Conservation (phyloP, 768 basidiomycete genomes). For the Xerocomellus dryophilus region DNA sequence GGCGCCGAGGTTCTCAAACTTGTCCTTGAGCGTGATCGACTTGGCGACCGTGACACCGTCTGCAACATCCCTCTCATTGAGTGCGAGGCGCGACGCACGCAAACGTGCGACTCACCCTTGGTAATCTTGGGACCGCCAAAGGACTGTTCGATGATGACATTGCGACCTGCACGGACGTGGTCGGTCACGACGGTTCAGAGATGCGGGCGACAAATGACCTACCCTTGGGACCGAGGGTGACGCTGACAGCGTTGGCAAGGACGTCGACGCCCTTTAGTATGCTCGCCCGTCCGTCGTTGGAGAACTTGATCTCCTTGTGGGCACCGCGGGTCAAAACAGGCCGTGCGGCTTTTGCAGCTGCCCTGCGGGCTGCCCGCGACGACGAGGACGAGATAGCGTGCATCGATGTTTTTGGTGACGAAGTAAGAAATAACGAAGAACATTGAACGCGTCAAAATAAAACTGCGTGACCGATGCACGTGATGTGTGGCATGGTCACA, state of each 20-base stretch:
- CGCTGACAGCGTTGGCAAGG: conserved; percentile 94
- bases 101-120: conserved; percentile 58
- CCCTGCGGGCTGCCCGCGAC: conserved; percentile 64
- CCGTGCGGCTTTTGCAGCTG: conserved; percentile 54
- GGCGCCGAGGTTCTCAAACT: conserved; percentile 98
- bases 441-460: too few relatives aligned
- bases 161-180: conserved; percentile 58
- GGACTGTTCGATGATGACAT: conserved; percentile 96
- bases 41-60: conserved; percentile 99
- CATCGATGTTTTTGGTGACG: background rate
- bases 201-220: background rate
- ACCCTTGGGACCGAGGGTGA: conserved; percentile 96
- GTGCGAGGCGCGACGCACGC: background rate
- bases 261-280: conserved; percentile 96
- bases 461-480: conserved; percentile 9
- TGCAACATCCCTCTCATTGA: conserved; percentile 27
- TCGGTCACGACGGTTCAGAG: conserved; percentile 6
- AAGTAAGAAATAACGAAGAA: too few relatives aligned
- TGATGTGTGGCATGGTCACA: too few relatives aligned
- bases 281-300: conserved; percentile 89
- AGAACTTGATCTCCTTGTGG: conserved; percentile 97
- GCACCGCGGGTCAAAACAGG: conserved; percentile 62
- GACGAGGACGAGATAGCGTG: conserved; percentile 60
- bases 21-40: conserved; percentile 90
- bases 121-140: conserved; percentile 93